Percentiles rank a stretch among this genome's conserved stretches.
Evolutionary conservation across 2,329 filamentous ascomycete species (phyloP).

Genomic region (Amphichorda felina): DNA sequence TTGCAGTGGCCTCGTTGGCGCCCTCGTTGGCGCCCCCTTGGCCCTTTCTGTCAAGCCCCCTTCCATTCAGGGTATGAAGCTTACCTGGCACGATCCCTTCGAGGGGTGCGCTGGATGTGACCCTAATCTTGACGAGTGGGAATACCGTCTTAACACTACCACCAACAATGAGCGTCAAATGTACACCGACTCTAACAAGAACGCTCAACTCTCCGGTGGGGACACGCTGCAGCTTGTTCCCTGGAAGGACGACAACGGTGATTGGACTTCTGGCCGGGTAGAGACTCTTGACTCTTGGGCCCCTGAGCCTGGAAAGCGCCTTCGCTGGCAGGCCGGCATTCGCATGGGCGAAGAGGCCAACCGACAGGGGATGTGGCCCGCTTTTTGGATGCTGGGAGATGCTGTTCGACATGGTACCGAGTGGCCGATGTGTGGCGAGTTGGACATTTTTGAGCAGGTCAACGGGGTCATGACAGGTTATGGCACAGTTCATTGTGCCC

Average conservation of each 20-base stretch:
- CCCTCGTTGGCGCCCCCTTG: constrained; percentile 11
- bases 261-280: constrained; percentile 38
- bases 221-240: constrained; percentile 40
- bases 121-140: constrained; percentile 29
- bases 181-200: constrained; percentile 29
- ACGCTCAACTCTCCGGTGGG: constrained; percentile 38
- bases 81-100: constrained; percentile 35
- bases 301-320: constrained; percentile 24
- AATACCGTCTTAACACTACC: constrained; percentile 28
- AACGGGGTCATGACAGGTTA: constrained; percentile 31
- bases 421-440: constrained; percentile 38
- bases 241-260: constrained; percentile 20
- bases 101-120: constrained; percentile 22
- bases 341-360: constrained; percentile 26
- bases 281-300: constrained; percentile 34
- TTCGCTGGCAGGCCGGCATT: constrained; percentile 30
- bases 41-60: constrained; percentile 24
- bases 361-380: constrained; percentile 40
- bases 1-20: constrained; percentile 6
- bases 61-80: constrained; percentile 23
- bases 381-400: constrained; percentile 39
- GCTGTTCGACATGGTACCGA: constrained; percentile 29
- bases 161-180: constrained; percentile 36
- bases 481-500: constrained; percentile 35
- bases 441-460: constrained; percentile 38